Conservation (phyloP, 108 stramenopile species). For the Cylindrotheca closterium region DNA sequence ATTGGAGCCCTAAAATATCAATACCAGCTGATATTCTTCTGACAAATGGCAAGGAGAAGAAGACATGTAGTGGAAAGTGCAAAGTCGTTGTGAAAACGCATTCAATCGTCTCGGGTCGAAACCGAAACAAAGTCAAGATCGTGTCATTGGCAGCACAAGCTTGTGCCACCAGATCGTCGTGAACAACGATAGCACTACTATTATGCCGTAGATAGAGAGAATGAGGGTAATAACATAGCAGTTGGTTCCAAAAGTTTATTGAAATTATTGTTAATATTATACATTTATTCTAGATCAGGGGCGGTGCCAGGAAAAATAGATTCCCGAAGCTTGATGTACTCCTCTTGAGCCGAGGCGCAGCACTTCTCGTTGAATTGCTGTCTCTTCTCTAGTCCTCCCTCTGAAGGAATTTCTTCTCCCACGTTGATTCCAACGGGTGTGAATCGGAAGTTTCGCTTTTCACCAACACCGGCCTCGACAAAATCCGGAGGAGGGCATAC, state of each 20-base stretch:
- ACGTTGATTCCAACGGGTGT: constrained; percentile 75
- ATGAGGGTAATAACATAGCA: too few relatives aligned
- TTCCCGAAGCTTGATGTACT: constrained; percentile 56
- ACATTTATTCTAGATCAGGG: constrained; percentile 3
- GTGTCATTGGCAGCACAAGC: constrained; percentile 49
- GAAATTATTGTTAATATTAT: too few relatives aligned
- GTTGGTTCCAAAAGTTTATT: too few relatives aligned
- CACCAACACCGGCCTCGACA: constrained; percentile 79
- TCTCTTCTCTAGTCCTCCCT: constrained; percentile 70
- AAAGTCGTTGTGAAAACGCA: constrained; percentile 41
- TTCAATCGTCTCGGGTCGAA: constrained; percentile 37
- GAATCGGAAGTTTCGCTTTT: constrained; percentile 84
- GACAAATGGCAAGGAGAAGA: constrained; percentile 10
- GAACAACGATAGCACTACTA: neutral
- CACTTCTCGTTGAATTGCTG: constrained; percentile 68
- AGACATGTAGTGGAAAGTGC: constrained; percentile 56
- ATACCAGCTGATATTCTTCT: constrained; percentile 56
- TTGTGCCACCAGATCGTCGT: constrained; percentile 18
- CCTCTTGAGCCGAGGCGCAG: constrained; percentile 42
- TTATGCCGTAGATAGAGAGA: constrained; percentile 1
- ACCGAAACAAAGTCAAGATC: constrained; percentile 61
- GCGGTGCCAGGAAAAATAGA: constrained; percentile 38
- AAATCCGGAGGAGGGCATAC: constrained; percentile 94
- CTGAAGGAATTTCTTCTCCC: constrained; percentile 66
- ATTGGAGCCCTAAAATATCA: constrained; percentile 52